Conservation (phyloP, 495 filamentous ascomycete genomes). For the Neurospora sp. region DNA sequence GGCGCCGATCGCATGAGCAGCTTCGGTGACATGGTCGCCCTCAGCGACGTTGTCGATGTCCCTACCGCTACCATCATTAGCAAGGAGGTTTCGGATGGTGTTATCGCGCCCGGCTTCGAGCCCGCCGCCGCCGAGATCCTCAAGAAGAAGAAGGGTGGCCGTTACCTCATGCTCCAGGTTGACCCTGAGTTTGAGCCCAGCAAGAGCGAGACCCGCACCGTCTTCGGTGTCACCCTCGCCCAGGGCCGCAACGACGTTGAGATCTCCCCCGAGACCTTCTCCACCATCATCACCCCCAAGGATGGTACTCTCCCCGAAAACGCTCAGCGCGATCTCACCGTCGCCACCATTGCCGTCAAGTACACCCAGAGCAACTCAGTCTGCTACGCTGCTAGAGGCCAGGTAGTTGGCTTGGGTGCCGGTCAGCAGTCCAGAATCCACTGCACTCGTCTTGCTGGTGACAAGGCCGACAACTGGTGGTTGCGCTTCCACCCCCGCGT, state of each 20-base stretch:
- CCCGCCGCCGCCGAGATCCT: slow-evolving; percentile 80
- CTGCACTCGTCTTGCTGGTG: slow-evolving; percentile 95
- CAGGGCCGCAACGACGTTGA: slow-evolving; percentile 88
- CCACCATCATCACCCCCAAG: slow-evolving; percentile 73
- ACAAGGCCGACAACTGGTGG: slow-evolving; percentile 99
- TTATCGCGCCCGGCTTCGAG: slow-evolving; percentile 82
- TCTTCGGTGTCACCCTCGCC: slow-evolving; percentile 76
- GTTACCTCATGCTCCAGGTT: slow-evolving; percentile 92
- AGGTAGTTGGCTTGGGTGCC: slow-evolving; percentile 87
- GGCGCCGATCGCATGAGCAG: slow-evolving; percentile 96
- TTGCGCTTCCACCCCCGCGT: slow-evolving; percentile 89
- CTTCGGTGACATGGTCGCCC: slow-evolving; percentile 92
- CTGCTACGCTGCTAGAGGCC: slow-evolving; percentile 92
- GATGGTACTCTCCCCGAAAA: slow-evolving; percentile 61
- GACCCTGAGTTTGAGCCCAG: slow-evolving; percentile 76
- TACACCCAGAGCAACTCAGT: slow-evolving; percentile 99
- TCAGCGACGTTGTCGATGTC: slow-evolving; percentile 80
- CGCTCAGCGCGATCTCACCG: slow-evolving; percentile 80
- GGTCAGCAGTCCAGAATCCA: slow-evolving; percentile 97
- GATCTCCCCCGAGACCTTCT: slow-evolving; percentile 80
- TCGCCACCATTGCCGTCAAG: slow-evolving; percentile 93
- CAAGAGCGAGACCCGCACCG: slow-evolving; percentile 65
- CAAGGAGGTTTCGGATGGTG: slow-evolving; percentile 92
- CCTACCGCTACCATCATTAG: slow-evolving; percentile 94
- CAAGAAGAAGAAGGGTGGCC: slow-evolving; percentile 96